A percentile compares a stretch with the other conserved stretches of the same genome.
phyloP scores from a whole-genome alignment of 805 yeast species.

The Metschnikowia noctiluminum region DNA sequence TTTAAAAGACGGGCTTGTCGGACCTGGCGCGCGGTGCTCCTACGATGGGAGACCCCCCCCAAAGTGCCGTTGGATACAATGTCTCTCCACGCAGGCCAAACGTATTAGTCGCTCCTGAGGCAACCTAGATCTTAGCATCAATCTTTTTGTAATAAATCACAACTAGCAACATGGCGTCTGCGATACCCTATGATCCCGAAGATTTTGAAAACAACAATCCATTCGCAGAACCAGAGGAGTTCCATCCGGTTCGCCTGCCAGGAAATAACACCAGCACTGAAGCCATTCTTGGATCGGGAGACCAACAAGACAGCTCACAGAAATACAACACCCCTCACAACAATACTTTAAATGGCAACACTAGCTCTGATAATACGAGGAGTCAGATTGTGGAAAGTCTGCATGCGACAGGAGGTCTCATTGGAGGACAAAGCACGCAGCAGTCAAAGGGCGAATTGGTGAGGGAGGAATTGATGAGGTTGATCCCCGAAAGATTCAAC shows the following conservation, averaged over 20 bases:
- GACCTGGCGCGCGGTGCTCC: too few species aligned
- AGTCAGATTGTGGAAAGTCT: neutral
- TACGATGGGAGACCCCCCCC: too few species aligned
- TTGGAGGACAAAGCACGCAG: neutral
- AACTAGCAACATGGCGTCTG: slow-evolving; percentile 32
- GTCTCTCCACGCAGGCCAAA: too few species aligned
- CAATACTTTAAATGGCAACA: neutral
- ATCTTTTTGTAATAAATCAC: neutral
- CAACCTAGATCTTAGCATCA: neutral
- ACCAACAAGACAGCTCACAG: neutral
- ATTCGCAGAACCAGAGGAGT: slow-evolving; percentile 31
- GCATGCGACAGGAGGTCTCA: neutral
- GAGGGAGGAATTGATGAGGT: slow-evolving; percentile 40
- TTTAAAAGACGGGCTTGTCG: too few species aligned
- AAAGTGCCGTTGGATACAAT: too few species aligned
- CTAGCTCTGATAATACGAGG: neutral
- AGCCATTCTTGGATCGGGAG: neutral
- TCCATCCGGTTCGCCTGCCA: neutral
- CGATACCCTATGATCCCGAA: slow-evolving; percentile 46
- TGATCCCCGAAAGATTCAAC: slow-evolving; percentile 50
- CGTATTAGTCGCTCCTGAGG: neutral
- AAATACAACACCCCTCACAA: neutral
- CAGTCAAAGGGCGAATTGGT: slow-evolving; percentile 23
- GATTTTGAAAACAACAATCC: slow-evolving; percentile 45
- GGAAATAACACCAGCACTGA: neutral